Evolutionary conservation across 148 eudicot species (phyloP), one percentile per base, ranked within the genome.

Genomic region (Silene uniflora): DNA sequence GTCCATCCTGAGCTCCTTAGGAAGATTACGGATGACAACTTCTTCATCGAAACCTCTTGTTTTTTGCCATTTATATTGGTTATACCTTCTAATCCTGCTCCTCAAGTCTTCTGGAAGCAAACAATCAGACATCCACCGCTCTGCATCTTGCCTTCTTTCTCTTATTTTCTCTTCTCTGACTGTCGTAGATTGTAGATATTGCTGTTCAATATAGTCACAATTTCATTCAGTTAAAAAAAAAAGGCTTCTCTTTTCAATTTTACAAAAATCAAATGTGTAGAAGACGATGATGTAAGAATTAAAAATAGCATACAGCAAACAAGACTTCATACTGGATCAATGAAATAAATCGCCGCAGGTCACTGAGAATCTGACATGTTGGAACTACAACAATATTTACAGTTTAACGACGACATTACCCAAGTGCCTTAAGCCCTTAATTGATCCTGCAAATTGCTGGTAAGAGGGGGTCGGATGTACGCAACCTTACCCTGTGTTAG

Each of bases 91-190:
- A 7, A 90, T 82, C 44, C 91, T 78, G 76, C 75, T 84, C 76
- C 81, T 85, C 19, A 90, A 74, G 25, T 81, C 24, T 66, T 88
- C 88, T 22, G 93, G 93, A 54, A 90, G 90, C 85, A 86, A 62
- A 46, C 93, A 88, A 82, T 88, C 90, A 35, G 93, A 85, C 94
- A 90, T 90, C 91, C 94, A 90, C 62, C 75, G 89, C 78, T 90
- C 94, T 24, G 88, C 83, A 77, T 90, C 91, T 78, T 80, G 81
- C 72, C 85, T 79, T 80, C 85, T 87, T 71, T 85, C 83, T 76
- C 94, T 81, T 91, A 90, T 88, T 72, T 85, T 89, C 77, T 90
- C 94, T 8, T 79, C 83, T 76, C 94, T 81, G 17, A 85, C 83
- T 16, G 88, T 87, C 18, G 86, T 81, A 17, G 91, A 85, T 81